These are phyloP conservation scores for Eucalyptus lansdowneana DNA, from an alignment of 345 rosid species.

Conservation along the genomic window DNA sequence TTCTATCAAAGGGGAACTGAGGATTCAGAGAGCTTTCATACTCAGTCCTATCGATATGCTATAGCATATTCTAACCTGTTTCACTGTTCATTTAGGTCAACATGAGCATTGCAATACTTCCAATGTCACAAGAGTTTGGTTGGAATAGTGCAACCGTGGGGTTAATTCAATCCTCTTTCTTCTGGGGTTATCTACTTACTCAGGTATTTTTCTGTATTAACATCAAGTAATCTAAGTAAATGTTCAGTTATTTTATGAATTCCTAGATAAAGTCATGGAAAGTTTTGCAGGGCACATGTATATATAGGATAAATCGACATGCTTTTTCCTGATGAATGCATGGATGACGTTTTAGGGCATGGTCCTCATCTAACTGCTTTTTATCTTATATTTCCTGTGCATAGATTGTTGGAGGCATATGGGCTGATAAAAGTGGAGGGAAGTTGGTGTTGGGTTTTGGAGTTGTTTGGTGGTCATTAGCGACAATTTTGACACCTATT, in stretches of 20 bases:
- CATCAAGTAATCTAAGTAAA: neutral
- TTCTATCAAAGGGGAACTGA: neutral
- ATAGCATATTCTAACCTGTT: neutral
- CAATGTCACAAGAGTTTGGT: constrained; percentile 87
- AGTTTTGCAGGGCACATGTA: neutral
- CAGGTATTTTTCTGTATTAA: constrained; percentile 34
- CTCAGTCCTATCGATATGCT: neutral
- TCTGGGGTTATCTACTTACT: constrained; percentile 97
- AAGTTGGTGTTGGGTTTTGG: constrained; percentile 90
- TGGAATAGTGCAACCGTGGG: constrained; percentile 98
- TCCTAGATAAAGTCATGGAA: neutral
- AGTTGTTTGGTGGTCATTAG: constrained; percentile 93
- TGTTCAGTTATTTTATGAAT: neutral
- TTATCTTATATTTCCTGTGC: constrained; percentile 4
- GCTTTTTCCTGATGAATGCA: neutral
- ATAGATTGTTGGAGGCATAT: constrained; percentile 90
- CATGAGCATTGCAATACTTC: constrained; percentile 98
- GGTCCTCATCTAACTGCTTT: neutral
- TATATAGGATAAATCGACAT: neutral
- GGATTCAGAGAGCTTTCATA: neutral
- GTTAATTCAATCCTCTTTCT: constrained; percentile 93
- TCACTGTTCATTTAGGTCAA: constrained; percentile 51
- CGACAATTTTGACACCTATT: constrained; percentile 90
- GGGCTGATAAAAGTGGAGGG: constrained; percentile 97
- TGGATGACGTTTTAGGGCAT: neutral